Percentiles rank a stretch among this genome's conserved stretches.
phyloP scores from a whole-genome alignment of 768 basidiomycete species.

The Hydnum rufescens region DNA sequence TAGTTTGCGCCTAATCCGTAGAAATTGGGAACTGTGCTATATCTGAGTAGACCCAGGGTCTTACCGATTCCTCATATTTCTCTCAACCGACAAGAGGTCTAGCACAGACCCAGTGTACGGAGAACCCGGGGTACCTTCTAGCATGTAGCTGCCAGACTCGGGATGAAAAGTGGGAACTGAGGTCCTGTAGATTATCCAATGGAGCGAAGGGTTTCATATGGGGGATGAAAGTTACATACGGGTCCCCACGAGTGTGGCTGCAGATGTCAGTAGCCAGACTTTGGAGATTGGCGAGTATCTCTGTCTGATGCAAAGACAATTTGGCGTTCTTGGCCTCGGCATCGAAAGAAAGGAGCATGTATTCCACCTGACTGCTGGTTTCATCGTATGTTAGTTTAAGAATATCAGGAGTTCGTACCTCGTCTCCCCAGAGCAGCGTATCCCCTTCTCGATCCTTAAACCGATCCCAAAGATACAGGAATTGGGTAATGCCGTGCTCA shows the following conservation, averaged over 20 bases:
- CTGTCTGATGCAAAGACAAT: constrained; percentile 84
- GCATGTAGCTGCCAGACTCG: constrained; percentile 96
- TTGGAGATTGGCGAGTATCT: constrained; percentile 68
- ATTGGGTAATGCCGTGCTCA: constrained; percentile 84
- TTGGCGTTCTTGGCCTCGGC: constrained; percentile 58
- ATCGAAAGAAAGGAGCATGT: constrained; percentile 83
- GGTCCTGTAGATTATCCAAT: constrained; percentile 35
- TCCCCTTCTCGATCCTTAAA: constrained; percentile 83
- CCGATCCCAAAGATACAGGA: constrained; percentile 80
- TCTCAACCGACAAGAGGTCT: constrained; percentile 77
- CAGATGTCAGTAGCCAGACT: constrained; percentile 47
- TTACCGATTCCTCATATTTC: constrained; percentile 86
- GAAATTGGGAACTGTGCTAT: neutral
- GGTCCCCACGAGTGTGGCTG: constrained; percentile 29
- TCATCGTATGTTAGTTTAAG: constrained; percentile 3
- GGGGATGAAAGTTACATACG: constrained; percentile 5
- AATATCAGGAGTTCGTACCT: constrained; percentile 34
- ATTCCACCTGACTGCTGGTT: constrained; percentile 59
- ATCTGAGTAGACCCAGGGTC: constrained; percentile 10
- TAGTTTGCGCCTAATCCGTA: constrained; percentile 43
- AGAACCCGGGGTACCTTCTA: constrained; percentile 90
- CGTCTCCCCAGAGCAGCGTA: constrained; percentile 93
- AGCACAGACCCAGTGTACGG: constrained; percentile 80
- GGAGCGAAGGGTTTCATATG: neutral
- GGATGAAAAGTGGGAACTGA: constrained; percentile 86